Evolutionary conservation across 2,329 filamentous ascomycete genomes (phyloP).

Genomic region (Endoconidiophora laricicola): DNA sequence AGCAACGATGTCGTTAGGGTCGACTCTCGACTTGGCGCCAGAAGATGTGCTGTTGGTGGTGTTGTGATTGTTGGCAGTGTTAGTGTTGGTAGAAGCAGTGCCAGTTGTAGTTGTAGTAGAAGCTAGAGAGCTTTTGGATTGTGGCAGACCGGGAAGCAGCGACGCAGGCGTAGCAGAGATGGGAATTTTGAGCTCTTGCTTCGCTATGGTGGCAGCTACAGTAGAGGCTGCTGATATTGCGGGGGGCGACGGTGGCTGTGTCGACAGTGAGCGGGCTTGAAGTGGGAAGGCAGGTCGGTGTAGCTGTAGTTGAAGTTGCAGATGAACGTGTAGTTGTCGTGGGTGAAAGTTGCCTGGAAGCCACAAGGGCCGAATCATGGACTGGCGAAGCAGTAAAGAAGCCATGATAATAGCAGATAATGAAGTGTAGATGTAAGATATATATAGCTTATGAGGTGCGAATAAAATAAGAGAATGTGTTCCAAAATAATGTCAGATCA

Average conservation of each 20-base stretch:
- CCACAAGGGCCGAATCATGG: background rate
- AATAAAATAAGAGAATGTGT: too few species aligned
- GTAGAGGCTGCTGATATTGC: background rate
- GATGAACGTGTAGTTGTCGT: conserved; percentile 1
- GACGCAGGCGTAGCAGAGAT: background rate
- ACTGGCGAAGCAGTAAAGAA: conserved; percentile 1
- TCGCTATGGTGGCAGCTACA: background rate
- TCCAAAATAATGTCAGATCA: too few species aligned
- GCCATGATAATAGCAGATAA: background rate
- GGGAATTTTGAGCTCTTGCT: background rate
- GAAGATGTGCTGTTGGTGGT: background rate
- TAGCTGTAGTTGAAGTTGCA: background rate
- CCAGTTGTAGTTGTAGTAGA: background rate
- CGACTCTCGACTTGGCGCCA: background rate
- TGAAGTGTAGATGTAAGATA: too few species aligned
- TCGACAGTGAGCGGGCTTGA: background rate
- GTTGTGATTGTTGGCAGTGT: background rate
- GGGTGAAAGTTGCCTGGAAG: background rate
- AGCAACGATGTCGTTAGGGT: background rate
- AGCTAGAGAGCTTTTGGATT: background rate
- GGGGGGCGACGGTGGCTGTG: background rate
- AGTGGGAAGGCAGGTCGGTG: background rate
- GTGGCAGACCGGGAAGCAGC: background rate
- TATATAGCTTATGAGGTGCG: too few species aligned
- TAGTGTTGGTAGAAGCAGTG: too few species aligned